Percentiles rank a stretch among this genome's conserved stretches.
These are phyloP conservation scores for Elsinoe ampelina DNA, from an alignment of 2,329 filamentous ascomycete genomes.

Conservation along the genomic window DNA sequence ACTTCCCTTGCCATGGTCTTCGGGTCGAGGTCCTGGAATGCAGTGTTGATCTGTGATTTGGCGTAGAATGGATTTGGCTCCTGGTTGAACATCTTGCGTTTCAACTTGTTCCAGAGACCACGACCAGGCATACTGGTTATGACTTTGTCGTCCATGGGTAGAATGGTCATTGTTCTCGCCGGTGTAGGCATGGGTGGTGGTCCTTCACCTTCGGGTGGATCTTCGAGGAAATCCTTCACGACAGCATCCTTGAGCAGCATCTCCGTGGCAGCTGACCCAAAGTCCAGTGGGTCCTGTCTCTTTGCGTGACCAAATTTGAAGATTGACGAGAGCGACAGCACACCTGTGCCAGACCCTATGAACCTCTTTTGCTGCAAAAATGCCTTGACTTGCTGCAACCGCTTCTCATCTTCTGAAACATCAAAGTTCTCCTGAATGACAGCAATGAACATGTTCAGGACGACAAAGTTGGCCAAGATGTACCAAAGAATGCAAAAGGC, in stretches of 20 bases:
- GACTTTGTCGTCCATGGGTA: background rate
- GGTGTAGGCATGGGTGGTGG: background rate
- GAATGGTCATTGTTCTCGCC: conserved; percentile 3
- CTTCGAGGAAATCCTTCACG: conserved; percentile 87
- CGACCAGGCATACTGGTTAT: conserved; percentile 12
- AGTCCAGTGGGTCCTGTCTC: conserved; percentile 76
- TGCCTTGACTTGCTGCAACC: conserved; percentile 87
- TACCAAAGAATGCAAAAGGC: conserved; percentile 93
- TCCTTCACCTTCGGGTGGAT: conserved; percentile 39
- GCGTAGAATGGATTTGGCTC: conserved; percentile 96
- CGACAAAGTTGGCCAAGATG: conserved; percentile 82
- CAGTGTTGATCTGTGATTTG: conserved; percentile 59
- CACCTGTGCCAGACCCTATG: conserved; percentile 52
- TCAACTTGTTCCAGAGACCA: conserved; percentile 21
- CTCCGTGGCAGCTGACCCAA: conserved; percentile 83
- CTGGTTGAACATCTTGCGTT: conserved; percentile 27
- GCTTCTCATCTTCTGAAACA: conserved; percentile 96
- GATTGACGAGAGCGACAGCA: conserved; percentile 61
- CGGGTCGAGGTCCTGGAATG: conserved; percentile 72
- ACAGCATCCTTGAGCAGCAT: conserved; percentile 96
- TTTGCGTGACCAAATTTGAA: conserved; percentile 54
- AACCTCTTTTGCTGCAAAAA: conserved; percentile 89
- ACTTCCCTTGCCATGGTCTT: conserved; percentile 84
- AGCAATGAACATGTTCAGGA: conserved; percentile 99
- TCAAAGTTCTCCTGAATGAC: conserved; percentile 99